Evolutionary conservation across 805 yeast genomes (phyloP), one percentile per base, ranked within the genome.

Genomic region (Danielozyma ontarioensis): DNA sequence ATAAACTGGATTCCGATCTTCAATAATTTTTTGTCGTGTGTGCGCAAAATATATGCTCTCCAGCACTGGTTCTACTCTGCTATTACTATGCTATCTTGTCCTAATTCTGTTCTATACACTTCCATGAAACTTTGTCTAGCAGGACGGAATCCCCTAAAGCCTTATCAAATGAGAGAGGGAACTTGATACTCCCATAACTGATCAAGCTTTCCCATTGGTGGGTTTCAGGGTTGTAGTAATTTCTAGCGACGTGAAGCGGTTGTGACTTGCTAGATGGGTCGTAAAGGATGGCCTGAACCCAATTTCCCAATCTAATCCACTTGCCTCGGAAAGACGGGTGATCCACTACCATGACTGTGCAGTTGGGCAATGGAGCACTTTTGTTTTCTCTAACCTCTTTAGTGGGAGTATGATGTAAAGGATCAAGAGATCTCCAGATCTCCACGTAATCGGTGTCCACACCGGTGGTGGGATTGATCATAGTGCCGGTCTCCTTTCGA

Each of bases 371-470:
- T 25, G 17, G 11, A 3, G 13, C n/a, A 18, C n/a, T n/a, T 10
- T 13, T 12, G 3, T 36, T 40, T 31, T 54, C 62, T 21, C 59
- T 42, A 5, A 52, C 59, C 27, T 57, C 59, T 1, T 27, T 22
- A 3, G 27, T 29, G 3, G 68, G 63, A 1, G 61, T 37, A 22
- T 60, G 46, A 8, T 43, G 34, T n/a, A 44, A 33, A 1, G 74
- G 66, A 42, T 72, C 70, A 21, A 76, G 42, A 14, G 72, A 61
- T 42, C 72, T 50, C 83, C 83, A 77, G 17, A 72, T 59, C 50
- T 77, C 83, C 24, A 70, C 54, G 39, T 74, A 77, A 8, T 59
- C 59, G 34, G 67, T 70, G 3, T 52, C 43, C n/a, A 45, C 42
- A 0, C 70, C 69, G 1, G 74, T 60, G 2, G 40, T 64, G 1